Evolutionary conservation across 192 early-diverging fungal species (phyloP).

Genomic region (Chytriomyces confervae): DNA sequence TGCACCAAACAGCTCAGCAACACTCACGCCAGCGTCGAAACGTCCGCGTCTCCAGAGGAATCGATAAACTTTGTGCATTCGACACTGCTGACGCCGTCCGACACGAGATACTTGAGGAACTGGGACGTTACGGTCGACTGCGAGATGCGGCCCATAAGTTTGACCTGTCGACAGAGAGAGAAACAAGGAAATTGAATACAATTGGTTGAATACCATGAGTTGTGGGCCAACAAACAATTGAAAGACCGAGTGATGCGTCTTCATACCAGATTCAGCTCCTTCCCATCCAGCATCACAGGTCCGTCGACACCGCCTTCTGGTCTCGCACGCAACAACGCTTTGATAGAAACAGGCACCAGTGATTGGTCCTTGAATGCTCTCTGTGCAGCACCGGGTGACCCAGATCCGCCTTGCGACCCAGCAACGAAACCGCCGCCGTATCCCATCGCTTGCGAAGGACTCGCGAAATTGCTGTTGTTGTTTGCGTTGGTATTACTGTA

Average conservation of each 20-base stretch:
- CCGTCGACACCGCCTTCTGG: slow-evolving; percentile 58
- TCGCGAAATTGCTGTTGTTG: background rate
- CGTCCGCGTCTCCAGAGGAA: background rate
- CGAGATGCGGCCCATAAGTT: slow-evolving; percentile 75
- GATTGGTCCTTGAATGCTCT: slow-evolving; percentile 58
- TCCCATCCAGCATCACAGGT: slow-evolving; percentile 70
- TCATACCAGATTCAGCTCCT: slow-evolving; percentile 69
- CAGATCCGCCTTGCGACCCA: background rate
- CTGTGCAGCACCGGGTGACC: background rate
- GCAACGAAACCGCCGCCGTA: slow-evolving; percentile 9
- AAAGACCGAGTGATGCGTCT: too few relatives aligned
- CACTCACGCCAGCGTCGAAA: slow-evolving; percentile 19
- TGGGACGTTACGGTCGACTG: slow-evolving; percentile 60
- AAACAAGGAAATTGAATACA: background rate
- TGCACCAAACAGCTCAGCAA: background rate
- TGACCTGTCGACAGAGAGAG: slow-evolving; percentile 52
- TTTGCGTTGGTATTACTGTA: slow-evolving; percentile 9
- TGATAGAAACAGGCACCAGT: slow-evolving; percentile 83
- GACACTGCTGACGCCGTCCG: slow-evolving; percentile 81
- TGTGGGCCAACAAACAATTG: background rate
- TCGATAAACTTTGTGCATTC: slow-evolving; percentile 71
- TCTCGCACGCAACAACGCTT: slow-evolving; percentile 65
- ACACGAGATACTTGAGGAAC: slow-evolving; percentile 70
- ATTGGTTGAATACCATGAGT: background rate
- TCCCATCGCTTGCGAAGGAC: too few relatives aligned